Base-by-base conservation (phyloP, 345 rosid species). In the Geranium rotundifolium region DNA sequence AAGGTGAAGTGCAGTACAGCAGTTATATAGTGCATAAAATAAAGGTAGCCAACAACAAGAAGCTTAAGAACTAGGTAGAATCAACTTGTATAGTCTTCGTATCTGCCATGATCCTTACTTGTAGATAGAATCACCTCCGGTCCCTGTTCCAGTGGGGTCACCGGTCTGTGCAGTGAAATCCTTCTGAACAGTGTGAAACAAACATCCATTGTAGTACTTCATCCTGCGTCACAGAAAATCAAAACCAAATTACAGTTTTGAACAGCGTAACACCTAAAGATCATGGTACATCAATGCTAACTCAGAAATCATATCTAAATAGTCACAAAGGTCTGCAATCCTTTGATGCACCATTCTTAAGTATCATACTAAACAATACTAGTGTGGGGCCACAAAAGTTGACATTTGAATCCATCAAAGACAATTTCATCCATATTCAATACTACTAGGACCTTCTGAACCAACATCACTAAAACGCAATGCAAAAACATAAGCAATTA, bases 171-270 rank as follows among this genome's bases (percentile, higher is more conserved):
- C 80, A 31, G 81, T 92, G 59, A 92, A 92, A 81, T 92, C 93
- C 76, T 89, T 92, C 76, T 92, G 96, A 19, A 92, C 89, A 18
- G 83, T 79, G 80, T 89, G 93, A 64, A 92, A 89, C 1, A 92
- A 71, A 71, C 93, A 89, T 7, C 95, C 93, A 73, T 92, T 83
- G 54, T 87, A 92, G 71, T 93, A 93, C 69, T 87, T 90, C 39
- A 89, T 84, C 84, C 98, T 91, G 73, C 69, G 64, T 17, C 73
- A 72, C 15, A 41, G 17, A 66, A 34, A 39, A 69, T 4, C 27
- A 7, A 29, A 20, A 19, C 66, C 15, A 13, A 54, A 17, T 18
- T 29, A 52, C 31, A 52, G 14, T 31, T 19, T 23, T 20, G 41
- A 18, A 63, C 7, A 17, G 3, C 5, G 12, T n/a, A 52, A 14